Evolutionary conservation across 345 rosid species (phyloP).

Genomic region (Brassica nigra): DNA sequence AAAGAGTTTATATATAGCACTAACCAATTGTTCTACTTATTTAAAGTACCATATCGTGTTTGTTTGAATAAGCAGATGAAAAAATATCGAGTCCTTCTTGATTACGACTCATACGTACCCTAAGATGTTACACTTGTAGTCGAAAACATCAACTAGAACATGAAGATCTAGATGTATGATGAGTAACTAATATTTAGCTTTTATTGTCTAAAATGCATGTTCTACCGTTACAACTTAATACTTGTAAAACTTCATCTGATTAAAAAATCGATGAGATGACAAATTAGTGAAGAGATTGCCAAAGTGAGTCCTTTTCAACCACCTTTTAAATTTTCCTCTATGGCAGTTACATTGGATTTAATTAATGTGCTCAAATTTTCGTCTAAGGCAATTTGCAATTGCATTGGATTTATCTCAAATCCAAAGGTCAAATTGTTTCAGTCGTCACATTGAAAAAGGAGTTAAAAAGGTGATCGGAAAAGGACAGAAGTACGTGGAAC

Average conservation of each 20-base stretch:
- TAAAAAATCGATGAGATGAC: neutral
- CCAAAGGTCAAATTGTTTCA: conserved; percentile 15
- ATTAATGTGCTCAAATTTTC: neutral
- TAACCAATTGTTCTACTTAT: neutral
- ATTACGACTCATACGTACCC: conserved; percentile 1
- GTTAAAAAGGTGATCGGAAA: conserved; percentile 1
- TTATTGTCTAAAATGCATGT: neutral
- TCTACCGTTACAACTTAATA: neutral
- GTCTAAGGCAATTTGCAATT: neutral
- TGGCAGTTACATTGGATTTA: neutral
- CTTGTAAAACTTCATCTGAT: neutral
- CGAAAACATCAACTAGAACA: too few relatives aligned
- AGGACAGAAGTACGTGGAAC: conserved; percentile 38
- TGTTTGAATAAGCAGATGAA: neutral
- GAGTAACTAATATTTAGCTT: too few relatives aligned
- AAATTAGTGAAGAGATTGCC: conserved; percentile 7
- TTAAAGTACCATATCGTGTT: neutral
- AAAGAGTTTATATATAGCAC: neutral
- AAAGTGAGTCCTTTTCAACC: conserved; percentile 17
- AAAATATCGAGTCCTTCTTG: neutral
- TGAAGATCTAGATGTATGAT: too few relatives aligned
- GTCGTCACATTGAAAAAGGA: neutral
- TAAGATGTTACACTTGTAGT: neutral
- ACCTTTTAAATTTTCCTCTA: conserved; percentile 4
- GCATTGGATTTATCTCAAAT: conserved; percentile 17